Base-by-base conservation (phyloP, 2,329 filamentous ascomycete genomes). In the Nothomitra cinnamomea region DNA sequence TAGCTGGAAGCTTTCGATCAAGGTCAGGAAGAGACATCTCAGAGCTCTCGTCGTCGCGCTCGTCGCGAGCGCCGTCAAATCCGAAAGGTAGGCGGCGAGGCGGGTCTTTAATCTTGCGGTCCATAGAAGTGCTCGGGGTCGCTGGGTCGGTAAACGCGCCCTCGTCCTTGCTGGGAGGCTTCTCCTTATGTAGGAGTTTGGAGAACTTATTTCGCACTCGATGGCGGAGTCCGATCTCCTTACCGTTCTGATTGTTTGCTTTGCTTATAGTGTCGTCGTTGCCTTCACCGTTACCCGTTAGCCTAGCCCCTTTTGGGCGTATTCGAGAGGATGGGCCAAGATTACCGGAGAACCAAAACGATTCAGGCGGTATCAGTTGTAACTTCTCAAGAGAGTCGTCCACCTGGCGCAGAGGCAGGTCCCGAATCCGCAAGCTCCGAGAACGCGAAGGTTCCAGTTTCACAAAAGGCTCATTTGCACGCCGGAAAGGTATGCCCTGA, bases 21-120 rank as follows among this genome's bases (percentile, higher is more conserved):
- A 21, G 40, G 40, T 21, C 19, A n/a, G 15, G 40, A 1, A 15
- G 10, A 32, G 19, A 5, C 8, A 32, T 32, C 17, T 35, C 24
- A 32, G 19, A 5, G 5, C 19, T 32, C 17, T 35, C 24, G 45
- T 28, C 32, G 24, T 17, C 25, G 28, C 25, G 12, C 24, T 35
- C 25, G 45, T 49, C 45, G n/a, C 45, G n/a, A 49, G 45, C 24
- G 32, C 45, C 45, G n/a, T 49, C 45, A 28, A 49, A 49, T 12
- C n/a, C 32, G 13, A 49, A 28, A 2, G 24, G 45, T 49, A n/a
- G 8, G n/a, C 15, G 24, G 24, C 45, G 45, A 49, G 22, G 45
- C 7, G 21, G 43, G 6, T 47, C 43, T 25, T 47, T 21, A 47
- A 47, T 28, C 32, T 49, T 49, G 21, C 45, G 45, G n/a, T 24